These are phyloP conservation scores for Ilyonectria sp. DNA, from an alignment of 2,329 filamentous ascomycete species.

Conservation along the genomic window DNA sequence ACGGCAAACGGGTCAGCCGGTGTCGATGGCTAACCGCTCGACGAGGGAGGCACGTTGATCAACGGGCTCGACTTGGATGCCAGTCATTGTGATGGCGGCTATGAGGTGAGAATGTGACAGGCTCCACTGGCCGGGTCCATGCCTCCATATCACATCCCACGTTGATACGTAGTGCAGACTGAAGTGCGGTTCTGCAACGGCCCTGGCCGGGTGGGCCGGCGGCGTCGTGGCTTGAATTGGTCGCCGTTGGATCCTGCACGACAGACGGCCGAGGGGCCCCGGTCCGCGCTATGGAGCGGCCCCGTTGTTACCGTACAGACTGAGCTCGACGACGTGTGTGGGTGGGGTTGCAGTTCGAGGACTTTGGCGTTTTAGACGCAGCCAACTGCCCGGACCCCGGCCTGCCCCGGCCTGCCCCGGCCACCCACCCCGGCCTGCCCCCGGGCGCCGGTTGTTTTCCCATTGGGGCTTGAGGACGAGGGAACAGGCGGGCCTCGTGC, in stretches of 20 bases:
- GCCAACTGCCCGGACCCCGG: constrained; percentile 19
- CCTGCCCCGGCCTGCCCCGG: constrained; percentile 14
- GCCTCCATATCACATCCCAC: constrained; percentile 10
- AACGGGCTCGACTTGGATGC: too few species aligned
- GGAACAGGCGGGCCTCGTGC: not conserved
- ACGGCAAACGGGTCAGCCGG: not conserved
- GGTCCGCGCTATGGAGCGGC: not conserved
- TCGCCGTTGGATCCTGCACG: constrained; percentile 16
- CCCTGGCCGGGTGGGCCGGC: constrained; percentile 7
- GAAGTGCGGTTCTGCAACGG: constrained; percentile 2
- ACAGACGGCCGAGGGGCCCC: constrained; percentile 15
- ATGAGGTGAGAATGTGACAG: not conserved
- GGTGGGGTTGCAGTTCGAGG: constrained; percentile 23
- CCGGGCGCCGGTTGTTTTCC: constrained; percentile 1
- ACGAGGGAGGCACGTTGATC: not conserved
- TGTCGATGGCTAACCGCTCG: constrained; percentile 1
- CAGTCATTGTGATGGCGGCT: not conserved
- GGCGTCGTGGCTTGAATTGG: not conserved
- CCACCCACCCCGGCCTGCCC: constrained; percentile 7
- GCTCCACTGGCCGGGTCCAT: constrained; percentile 8
- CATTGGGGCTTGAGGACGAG: not conserved
- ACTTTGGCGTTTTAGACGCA: constrained; percentile 19
- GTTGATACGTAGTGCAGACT: constrained; percentile 8
- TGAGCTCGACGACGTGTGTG: not conserved
- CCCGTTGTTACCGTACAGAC: not conserved